Evolutionary conservation across 2,329 filamentous ascomycete species (phyloP), one percentile per base, ranked within the genome.

Genomic region (Diaporthe sp.): DNA sequence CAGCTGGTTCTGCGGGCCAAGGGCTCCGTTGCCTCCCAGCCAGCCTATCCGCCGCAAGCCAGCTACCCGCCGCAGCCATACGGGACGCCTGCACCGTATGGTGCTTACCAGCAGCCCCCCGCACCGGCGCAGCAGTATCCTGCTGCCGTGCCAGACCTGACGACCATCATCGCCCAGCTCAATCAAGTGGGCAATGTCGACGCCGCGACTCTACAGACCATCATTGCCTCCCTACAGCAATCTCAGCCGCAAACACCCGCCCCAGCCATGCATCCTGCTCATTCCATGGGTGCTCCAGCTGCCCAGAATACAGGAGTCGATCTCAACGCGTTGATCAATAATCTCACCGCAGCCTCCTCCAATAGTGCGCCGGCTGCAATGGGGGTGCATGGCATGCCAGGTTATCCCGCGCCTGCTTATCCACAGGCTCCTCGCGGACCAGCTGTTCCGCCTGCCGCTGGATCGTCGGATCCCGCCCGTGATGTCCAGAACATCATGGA

Each of bases 1-100:
- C 94, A 97, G 79, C 90, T 98, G 22, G 94, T 98, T 75, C 83
- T 93, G 57, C 91, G 95, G 75, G 91, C 93, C 71, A 96, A 94
- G 82, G 84, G 86, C 15, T 71, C 76, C 9, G 76, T 65, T 61
- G 62, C 70, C 37, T 67, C 75, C 25, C 80, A 80, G 37, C 73
- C 81, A 5, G 78, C 79, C 39, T 77, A 79, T n/a, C 81, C 85
- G 74, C 58, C 82, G 9, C 78, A 78, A 3, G 77, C 78, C n/a
- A 79, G 80, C 28, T 87, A 86, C 68, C 77, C 82, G 55, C 77
- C 79, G 10, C 78, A 73, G 25, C 65, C 61, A 7, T 79, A 71
- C 60, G 79, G 70, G 65, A 79, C 80, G 34, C 73, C 79, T 8
- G 79, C 81, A 28, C 68, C 76, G 6, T 82, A 82, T 46, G 61